Evolutionary conservation across 257 asterid species (phyloP).

Genomic region (Solanum raphanifolium): DNA sequence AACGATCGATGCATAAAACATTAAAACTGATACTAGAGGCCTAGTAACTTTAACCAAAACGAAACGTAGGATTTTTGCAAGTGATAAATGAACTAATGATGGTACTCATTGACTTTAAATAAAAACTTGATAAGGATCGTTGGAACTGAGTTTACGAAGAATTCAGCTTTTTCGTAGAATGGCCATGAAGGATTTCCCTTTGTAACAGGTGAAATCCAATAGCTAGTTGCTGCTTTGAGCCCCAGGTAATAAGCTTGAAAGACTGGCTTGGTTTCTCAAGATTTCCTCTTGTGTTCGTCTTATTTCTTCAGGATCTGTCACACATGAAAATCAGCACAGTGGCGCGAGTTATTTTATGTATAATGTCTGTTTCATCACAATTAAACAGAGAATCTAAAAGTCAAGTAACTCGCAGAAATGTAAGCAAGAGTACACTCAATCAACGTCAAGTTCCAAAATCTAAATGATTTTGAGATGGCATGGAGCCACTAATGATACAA

Average conservation of each 20-base stretch:
- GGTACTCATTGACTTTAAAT: background rate
- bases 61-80: background rate
- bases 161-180: background rate
- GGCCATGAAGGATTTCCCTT: background rate
- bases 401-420: background rate
- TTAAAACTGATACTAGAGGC: background rate
- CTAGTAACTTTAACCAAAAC: background rate
- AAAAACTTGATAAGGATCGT: background rate
- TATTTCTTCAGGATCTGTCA: conserved; percentile 81
- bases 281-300: conserved; percentile 89
- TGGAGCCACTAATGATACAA: background rate
- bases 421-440: background rate
- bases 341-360: background rate
- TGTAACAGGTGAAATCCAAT: background rate
- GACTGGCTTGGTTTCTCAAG: conserved; percentile 84
- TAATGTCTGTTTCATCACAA: background rate
- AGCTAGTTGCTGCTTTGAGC: conserved; percentile 46
- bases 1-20: background rate
- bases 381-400: background rate
- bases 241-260: background rate
- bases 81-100: background rate
- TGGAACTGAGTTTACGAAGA: background rate
- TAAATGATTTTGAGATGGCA: background rate
- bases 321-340: background rate
- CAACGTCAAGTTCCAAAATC: background rate